Evolutionary conservation across 2,329 filamentous ascomycete species (phyloP).

Genomic region (Colletotrichum orchidophilum): DNA sequence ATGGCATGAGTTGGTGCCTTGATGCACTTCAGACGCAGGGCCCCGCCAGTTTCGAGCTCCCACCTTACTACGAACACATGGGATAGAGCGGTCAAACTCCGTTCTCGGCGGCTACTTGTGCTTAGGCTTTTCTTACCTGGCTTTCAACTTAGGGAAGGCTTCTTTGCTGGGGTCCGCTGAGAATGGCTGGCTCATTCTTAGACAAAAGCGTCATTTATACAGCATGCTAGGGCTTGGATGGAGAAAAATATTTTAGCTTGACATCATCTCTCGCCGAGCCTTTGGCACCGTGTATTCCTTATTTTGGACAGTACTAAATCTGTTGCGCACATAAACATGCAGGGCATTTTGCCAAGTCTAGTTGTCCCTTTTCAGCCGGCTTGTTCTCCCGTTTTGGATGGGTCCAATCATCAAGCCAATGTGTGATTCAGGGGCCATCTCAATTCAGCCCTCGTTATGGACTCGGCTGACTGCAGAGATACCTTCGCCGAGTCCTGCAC

Average conservation of each 20-base stretch:
- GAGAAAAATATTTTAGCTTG: not conserved
- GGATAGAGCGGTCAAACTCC: not conserved
- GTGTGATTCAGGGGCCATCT: not conserved
- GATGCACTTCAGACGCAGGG: not conserved
- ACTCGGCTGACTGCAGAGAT: not conserved
- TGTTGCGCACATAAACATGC: not conserved
- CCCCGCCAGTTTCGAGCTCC: not conserved
- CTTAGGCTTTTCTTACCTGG: not conserved
- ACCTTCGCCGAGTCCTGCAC: not conserved
- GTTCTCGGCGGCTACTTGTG: not conserved
- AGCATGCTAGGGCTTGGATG: not conserved
- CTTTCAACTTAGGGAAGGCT: not conserved
- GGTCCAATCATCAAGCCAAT: not conserved
- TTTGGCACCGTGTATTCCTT: not conserved
- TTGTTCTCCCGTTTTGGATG: not conserved
- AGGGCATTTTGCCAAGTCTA: not conserved
- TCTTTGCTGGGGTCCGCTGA: not conserved
- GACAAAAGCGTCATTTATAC: not conserved
- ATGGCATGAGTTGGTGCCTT: not conserved
- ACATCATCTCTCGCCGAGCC: not conserved
- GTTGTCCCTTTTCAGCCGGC: not conserved
- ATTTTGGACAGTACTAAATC: not conserved
- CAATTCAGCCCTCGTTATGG: not conserved
- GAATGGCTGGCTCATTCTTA: conserved; percentile 14
- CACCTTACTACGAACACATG: not conserved